A percentile compares a stretch with the other conserved stretches of the same genome.
These are phyloP conservation scores for Hemileccinum rubropunctum DNA, from an alignment of 768 basidiomycete genomes.

Conservation along the genomic window DNA sequence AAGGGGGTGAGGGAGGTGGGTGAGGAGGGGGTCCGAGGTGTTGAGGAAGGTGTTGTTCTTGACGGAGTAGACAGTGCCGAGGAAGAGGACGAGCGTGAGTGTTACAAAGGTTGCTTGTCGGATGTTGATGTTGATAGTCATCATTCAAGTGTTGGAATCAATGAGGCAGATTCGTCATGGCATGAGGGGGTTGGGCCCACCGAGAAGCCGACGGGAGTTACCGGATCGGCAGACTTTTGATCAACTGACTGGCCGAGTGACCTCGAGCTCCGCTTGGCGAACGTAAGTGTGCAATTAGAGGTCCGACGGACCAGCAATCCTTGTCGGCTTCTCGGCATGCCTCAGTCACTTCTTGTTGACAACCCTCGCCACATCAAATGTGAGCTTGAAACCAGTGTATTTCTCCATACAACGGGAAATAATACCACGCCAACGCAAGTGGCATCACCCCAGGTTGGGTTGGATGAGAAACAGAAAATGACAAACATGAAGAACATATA, in stretches of 20 bases:
- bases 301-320: no score
- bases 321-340: no score
- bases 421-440: slow-evolving; percentile 60
- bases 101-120: slow-evolving; percentile 37
- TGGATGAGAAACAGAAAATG: slow-evolving; percentile 60
- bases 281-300: no score
- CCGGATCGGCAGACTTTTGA: no score
- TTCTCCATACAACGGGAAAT: slow-evolving; percentile 66
- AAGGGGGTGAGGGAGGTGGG: slow-evolving; percentile 67
- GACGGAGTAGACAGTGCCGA: slow-evolving; percentile 68
- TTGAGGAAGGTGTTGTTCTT: slow-evolving; percentile 70
- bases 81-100: slow-evolving; percentile 46
- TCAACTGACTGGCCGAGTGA: no score
- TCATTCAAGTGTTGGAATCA: slow-evolving; percentile 2
- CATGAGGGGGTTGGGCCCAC: no score
- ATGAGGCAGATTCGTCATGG: no score
- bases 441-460: slow-evolving; percentile 46
- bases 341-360: no score
- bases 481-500: slow-evolving; percentile 67
- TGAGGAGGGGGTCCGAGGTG: slow-evolving; percentile 75
- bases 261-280: no score
- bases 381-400: slow-evolving; percentile 66
- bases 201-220: no score
- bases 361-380: slow-evolving; percentile 38
- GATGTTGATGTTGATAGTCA: slow-evolving; percentile 19